These are phyloP conservation scores for Lactarius tabidus DNA, from an alignment of 768 basidiomycete species.

Conservation along the genomic window DNA sequence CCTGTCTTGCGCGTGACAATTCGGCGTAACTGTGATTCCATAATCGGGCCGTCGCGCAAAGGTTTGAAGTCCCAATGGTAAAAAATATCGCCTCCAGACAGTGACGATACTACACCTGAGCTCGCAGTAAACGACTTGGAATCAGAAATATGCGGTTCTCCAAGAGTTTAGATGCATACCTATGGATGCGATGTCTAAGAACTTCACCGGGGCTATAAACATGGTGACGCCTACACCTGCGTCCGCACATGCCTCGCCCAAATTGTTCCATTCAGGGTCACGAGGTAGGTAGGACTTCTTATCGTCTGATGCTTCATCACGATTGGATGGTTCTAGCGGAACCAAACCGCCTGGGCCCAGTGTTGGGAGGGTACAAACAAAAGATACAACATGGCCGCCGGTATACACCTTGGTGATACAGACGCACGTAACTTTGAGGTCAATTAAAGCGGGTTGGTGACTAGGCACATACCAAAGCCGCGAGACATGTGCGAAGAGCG, in stretches of 20 bases:
- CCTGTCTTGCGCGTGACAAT: conserved; percentile 65
- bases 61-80: conserved; percentile 89
- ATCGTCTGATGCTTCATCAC: conserved; percentile 87
- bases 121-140: conserved; percentile 1
- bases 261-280: conserved; percentile 71
- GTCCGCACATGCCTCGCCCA: conserved; percentile 85
- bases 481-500: conserved; percentile 64
- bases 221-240: conserved; percentile 87
- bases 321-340: conserved; percentile 54
- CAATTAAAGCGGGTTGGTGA: conserved; percentile 5
- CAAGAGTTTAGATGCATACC: conserved; percentile 41
- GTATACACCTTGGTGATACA: conserved; percentile 45
- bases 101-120: conserved; percentile 57
- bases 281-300: conserved; percentile 72
- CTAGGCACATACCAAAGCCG: conserved; percentile 54
- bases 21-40: conserved; percentile 75
- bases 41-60: conserved; percentile 53
- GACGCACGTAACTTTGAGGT: conserved; percentile 17
- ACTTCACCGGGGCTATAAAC: conserved; percentile 77
- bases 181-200: conserved; percentile 84
- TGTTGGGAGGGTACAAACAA: conserved; percentile 65
- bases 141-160: not conserved
- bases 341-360: conserved; percentile 69
- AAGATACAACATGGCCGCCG: conserved; percentile 76
- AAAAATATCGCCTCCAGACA: conserved; percentile 87